Conservation (phyloP, 306 rosid genomes). For the Sicyos edulis region DNA sequence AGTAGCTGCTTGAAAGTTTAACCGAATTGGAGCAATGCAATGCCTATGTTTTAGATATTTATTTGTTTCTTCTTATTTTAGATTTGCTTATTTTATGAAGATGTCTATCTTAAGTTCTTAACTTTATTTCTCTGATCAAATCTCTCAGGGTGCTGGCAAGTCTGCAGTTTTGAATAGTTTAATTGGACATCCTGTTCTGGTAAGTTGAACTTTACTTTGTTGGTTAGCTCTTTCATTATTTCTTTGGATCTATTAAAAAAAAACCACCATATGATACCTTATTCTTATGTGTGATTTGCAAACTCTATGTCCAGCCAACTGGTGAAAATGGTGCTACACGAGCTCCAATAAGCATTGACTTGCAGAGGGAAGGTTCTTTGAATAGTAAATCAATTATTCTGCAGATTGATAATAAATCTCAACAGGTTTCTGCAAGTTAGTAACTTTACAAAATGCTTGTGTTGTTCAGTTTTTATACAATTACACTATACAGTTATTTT, state of each 20-base stretch:
- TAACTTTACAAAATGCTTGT: conserved; percentile 11
- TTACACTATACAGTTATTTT: background rate
- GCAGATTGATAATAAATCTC: conserved; percentile 91
- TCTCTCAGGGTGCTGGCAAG: conserved; percentile 82
- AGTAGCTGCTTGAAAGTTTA: background rate
- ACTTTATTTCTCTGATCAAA: background rate
- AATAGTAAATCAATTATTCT: conserved; percentile 86
- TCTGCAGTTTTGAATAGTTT: conserved; percentile 91
- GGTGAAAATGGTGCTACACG: conserved; percentile 99
- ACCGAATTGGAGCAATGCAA: background rate
- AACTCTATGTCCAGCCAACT: conserved; percentile 67
- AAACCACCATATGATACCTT: background rate
- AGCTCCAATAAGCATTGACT: conserved; percentile 85
- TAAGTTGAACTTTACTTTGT: conserved; percentile 33
- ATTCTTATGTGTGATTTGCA: conserved; percentile 12
- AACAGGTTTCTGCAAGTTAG: conserved; percentile 96
- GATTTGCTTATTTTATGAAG: background rate
- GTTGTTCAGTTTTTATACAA: too few species aligned
- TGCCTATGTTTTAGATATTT: background rate
- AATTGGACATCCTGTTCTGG: conserved; percentile 95
- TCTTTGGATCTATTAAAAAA: background rate
- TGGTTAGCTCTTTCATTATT: background rate
- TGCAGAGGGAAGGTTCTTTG: conserved; percentile 77
- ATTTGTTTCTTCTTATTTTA: background rate
- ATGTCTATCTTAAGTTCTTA: background rate